Percentiles rank a stretch among this genome's conserved stretches.
These are phyloP conservation scores for Insectozyma bohioensis DNA, from an alignment of 1,139 yeast genomes.

Conservation along the genomic window DNA sequence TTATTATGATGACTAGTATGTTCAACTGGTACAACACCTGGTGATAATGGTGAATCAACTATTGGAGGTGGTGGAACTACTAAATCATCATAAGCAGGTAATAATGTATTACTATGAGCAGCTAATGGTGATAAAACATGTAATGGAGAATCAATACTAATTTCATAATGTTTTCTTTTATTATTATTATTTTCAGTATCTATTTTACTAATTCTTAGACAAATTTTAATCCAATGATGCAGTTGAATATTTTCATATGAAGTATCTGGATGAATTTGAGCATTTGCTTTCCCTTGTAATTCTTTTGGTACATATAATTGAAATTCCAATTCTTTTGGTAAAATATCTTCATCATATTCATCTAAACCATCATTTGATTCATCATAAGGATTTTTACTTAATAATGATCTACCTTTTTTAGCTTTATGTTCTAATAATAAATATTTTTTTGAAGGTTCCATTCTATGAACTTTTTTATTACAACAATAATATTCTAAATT, in stretches of 20 bases:
- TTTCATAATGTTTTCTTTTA: constrained; percentile 84
- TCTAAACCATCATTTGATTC: constrained; percentile 17
- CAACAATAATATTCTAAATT: constrained; percentile 87
- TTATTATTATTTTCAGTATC: constrained; percentile 56
- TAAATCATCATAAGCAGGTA: constrained; percentile 53
- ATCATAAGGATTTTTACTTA: constrained; percentile 15
- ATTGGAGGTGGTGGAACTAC: constrained; percentile 16
- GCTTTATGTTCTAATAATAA: constrained; percentile 80
- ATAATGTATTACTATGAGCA: constrained; percentile 70
- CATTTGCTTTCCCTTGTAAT: constrained; percentile 46
- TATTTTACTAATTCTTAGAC: constrained; percentile 68
- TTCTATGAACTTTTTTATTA: constrained; percentile 81
- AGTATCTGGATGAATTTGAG: constrained; percentile 75
- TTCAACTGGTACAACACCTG: constrained; percentile 54
- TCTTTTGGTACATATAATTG: constrained; percentile 75
- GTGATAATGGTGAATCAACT: constrained; percentile 41
- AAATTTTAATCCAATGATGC: constrained; percentile 92
- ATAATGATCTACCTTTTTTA: constrained; percentile 44
- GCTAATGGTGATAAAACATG: constrained; percentile 67
- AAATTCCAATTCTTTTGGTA: constrained; percentile 72
- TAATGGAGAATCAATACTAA: constrained; percentile 88
- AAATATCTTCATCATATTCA: constrained; percentile 39
- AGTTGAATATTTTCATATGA: constrained; percentile 74
- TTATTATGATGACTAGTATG: too few relatives aligned
- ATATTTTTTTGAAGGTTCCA: constrained; percentile 84